Base-by-base conservation (phyloP, 164 flowering plant species). In the Vitis amurensis region DNA sequence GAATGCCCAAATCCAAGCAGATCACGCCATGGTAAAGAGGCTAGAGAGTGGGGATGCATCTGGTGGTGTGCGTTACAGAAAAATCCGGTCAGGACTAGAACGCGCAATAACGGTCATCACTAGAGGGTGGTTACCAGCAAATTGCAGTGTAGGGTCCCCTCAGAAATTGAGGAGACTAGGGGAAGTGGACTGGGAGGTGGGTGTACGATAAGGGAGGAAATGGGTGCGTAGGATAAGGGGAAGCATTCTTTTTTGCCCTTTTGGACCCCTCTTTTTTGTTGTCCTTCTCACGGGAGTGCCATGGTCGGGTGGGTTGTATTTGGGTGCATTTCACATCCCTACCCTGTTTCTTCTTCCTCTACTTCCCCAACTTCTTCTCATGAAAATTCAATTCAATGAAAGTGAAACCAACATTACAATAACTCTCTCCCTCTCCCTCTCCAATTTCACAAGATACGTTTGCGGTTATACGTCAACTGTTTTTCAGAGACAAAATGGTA, bases 241-340 rank as follows among this genome's bases (percentile, higher is more conserved):
- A 49, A 44, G 60, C 69, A 31, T 56, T 65, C 58, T 16, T 48
- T 31, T 23, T 66, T 65, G n/a, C 66, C 52, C 66, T 76, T 68
- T 68, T 60, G 71, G 76, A 16, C 79, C 66, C 50, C 72, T 29
- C 64, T 67, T 76, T 76, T 69, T 47, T 10, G 53, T 67, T 77
- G 83, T 84, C 84, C 70, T 78, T 86, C 86, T 89, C 96, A 89
- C 88, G 89, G 74, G 91, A 85, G 67, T 85, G 86, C 86, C 90
- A 80, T 87, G 89, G 85, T 84, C 79, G 80, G 86, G 71, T 67
- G 78, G 82, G 91, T 83, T 84, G 85, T 66, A 63, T 59, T 50
- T 69, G 68, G 68, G 67, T 64, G 61, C 67, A 55, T 57, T 69
- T 68, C 10, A 9, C 11, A 49, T 37, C 37, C 67, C 44, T 7